Percentiles rank a stretch among this genome's conserved stretches.
Conservation (phyloP, 164 flowering plant genomes). For the Dillenia turbinata region DNA sequence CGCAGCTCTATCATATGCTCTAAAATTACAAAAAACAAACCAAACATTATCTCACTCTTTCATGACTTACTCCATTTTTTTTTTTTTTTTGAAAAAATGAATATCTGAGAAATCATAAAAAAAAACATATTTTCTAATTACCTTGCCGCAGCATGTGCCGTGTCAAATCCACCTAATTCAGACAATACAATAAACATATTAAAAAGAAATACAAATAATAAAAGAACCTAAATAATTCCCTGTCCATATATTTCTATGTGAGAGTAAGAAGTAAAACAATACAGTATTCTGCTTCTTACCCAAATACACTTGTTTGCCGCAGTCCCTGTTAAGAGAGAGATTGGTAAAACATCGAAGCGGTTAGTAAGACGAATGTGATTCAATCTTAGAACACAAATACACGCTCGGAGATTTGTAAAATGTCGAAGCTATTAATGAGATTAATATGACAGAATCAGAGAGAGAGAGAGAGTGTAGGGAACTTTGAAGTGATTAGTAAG, state of each 20-base stretch:
- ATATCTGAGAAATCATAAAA: neutral
- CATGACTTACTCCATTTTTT: too few species aligned
- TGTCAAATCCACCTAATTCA: constrained; percentile 71
- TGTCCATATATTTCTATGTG: neutral
- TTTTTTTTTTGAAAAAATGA: neutral
- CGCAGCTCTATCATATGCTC: constrained; percentile 95
- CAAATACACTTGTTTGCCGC: constrained; percentile 81
- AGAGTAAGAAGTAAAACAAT: neutral
- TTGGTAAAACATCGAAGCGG: neutral
- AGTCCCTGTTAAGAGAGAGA: constrained; percentile 50
- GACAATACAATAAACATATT: constrained; percentile 9
- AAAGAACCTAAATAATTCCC: neutral
- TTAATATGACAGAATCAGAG: neutral
- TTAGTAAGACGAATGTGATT: too few species aligned
- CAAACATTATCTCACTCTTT: too few species aligned
- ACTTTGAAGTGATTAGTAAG: neutral
- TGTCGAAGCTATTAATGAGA: too few species aligned
- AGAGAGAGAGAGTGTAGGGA: neutral
- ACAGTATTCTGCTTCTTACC: constrained; percentile 31
- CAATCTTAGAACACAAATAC: too few species aligned
- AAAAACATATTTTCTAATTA: constrained; percentile 7
- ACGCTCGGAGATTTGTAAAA: too few species aligned
- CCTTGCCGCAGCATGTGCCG: constrained; percentile 91
- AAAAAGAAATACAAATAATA: neutral
- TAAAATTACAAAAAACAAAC: constrained; percentile 14